Percentiles rank a stretch among this genome's conserved stretches.
Evolutionary conservation across 306 rosid species (phyloP).

Genomic region (Gynostemma pentaphyllum): DNA sequence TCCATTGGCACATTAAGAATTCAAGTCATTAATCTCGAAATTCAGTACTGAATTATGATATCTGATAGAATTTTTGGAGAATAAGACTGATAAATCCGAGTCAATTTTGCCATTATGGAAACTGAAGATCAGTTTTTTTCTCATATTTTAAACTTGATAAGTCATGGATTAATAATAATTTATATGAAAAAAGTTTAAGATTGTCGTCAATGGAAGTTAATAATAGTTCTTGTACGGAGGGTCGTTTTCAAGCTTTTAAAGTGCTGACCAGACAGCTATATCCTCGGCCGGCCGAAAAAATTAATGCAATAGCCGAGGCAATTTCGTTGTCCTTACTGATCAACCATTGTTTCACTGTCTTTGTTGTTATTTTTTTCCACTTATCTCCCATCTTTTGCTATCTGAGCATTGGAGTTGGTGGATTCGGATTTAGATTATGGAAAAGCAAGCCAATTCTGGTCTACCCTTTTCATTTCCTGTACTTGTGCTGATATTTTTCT

Average conservation of each 20-base stretch:
- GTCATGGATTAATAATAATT: not conserved
- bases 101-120: not conserved
- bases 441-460: not conserved
- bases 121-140: not conserved
- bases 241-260: not conserved
- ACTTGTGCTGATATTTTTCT: slow-evolving; percentile 4
- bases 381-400: not conserved
- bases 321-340: not conserved
- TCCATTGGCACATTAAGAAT: not conserved
- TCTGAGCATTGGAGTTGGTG: not conserved
- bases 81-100: no score
- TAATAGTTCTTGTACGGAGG: not conserved
- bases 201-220: not conserved
- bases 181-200: not conserved
- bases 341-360: not conserved
- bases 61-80: not conserved
- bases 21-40: not conserved
- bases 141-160: not conserved
- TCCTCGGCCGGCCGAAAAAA: not conserved
- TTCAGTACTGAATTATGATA: not conserved
- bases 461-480: slow-evolving; percentile 12
- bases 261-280: not conserved
- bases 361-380: not conserved
- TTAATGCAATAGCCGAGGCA: not conserved
- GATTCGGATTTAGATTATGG: slow-evolving; percentile 19